Percentiles rank a stretch among this genome's conserved stretches.
Evolutionary conservation across 139 green algal species (phyloP).

Genomic region (Coelastrella sp.): DNA sequence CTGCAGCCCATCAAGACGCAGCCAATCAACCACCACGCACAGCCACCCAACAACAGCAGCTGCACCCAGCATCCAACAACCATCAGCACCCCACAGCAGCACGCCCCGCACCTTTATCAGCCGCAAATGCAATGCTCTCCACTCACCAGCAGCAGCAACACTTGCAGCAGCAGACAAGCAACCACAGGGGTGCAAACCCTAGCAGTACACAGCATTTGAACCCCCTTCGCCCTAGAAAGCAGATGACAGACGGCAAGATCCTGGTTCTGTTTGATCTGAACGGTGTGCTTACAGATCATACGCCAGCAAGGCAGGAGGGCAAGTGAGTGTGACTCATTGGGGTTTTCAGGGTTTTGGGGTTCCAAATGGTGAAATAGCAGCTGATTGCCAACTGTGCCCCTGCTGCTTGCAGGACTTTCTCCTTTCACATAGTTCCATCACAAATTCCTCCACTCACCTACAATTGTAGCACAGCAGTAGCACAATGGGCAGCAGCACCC

Average conservation of each 20-base stretch:
- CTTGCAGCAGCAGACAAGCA: not conserved
- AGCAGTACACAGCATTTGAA: not conserved
- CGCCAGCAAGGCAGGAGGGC: constrained; percentile 35
- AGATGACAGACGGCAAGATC: not conserved
- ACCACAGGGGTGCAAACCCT: not conserved
- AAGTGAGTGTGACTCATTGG: not conserved
- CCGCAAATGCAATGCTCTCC: not conserved
- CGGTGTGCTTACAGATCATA: constrained; percentile 53
- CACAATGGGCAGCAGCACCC: no score
- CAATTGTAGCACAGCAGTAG: not conserved
- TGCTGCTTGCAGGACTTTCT: not conserved
- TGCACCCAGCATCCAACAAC: no score
- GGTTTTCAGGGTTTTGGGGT: no score
- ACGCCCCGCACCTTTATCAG: not conserved
- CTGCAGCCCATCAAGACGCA: no score
- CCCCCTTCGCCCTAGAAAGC: not conserved
- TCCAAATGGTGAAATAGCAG: not conserved
- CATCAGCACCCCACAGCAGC: not conserved
- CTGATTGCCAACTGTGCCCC: not conserved
- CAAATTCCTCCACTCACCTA: not conserved
- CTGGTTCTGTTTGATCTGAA: constrained; percentile 73
- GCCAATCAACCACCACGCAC: no score
- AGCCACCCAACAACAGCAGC: no score
- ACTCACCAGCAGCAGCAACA: not conserved
- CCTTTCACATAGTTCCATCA: no score